Percentiles rank a stretch among this genome's conserved stretches.
These are phyloP conservation scores for Haberlea rhodopensis DNA, from an alignment of 257 asterid genomes.

Conservation along the genomic window DNA sequence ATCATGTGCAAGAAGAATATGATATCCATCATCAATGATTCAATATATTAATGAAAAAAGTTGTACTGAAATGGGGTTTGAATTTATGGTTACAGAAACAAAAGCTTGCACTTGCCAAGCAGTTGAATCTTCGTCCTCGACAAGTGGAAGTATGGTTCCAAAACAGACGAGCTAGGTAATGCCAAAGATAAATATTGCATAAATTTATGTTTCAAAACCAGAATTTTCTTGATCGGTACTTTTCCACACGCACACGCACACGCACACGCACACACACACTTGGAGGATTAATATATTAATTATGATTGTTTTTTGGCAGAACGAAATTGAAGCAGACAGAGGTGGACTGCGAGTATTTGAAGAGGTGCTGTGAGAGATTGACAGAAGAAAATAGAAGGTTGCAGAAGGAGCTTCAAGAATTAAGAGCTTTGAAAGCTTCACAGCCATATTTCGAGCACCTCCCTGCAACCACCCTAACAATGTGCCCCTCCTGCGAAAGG, in stretches of 20 bases:
- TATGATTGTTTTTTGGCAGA: too few species aligned
- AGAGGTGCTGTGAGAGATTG: constrained; percentile 74
- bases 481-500: constrained; percentile 89
- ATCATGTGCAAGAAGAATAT: too few species aligned
- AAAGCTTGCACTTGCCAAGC: constrained; percentile 71
- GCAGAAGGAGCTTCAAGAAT: constrained; percentile 81
- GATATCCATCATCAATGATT: background rate
- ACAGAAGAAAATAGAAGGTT: constrained; percentile 81
- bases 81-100: constrained; percentile 52
- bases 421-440: constrained; percentile 73
- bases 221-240: too few species aligned
- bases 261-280: too few species aligned
- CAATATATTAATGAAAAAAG: constrained; percentile 1
- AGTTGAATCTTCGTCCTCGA: too few species aligned
- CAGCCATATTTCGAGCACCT: constrained; percentile 85
- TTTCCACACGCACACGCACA: too few species aligned
- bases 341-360: constrained; percentile 88
- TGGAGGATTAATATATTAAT: too few species aligned
- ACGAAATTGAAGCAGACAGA: constrained; percentile 94
- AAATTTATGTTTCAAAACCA: too few species aligned
- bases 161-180: constrained; percentile 89
- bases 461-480: constrained; percentile 89
- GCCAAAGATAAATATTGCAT: too few species aligned
- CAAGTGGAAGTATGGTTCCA: too few species aligned
- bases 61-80: background rate